phyloP scores from a whole-genome alignment of 768 basidiomycete genomes.

The Amanita subjunquillea region DNA sequence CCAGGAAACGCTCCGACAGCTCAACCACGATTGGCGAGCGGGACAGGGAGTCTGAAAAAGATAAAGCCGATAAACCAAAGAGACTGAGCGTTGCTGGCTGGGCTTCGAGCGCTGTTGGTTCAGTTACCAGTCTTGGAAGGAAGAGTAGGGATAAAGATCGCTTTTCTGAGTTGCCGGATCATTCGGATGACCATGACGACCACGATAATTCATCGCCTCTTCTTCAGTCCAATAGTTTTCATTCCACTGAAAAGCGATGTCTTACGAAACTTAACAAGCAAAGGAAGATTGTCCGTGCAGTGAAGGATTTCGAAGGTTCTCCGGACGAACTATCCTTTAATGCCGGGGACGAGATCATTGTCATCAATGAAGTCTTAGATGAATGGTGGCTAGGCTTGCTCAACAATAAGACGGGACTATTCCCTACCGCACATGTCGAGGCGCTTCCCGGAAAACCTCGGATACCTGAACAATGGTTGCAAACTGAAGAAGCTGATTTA shows the following conservation, averaged over 20 bases:
- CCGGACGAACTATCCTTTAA: conserved; percentile 73
- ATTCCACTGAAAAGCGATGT: conserved; percentile 20
- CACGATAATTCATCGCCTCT: conserved; percentile 14
- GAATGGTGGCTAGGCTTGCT: conserved; percentile 89
- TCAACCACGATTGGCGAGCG: conserved; percentile 25
- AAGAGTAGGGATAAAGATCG: conserved; percentile 25
- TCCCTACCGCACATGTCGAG: conserved; percentile 74
- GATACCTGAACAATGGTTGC: conserved; percentile 5
- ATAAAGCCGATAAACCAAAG: conserved; percentile 17
- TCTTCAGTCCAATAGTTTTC: no score
- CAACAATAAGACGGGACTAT: conserved; percentile 63
- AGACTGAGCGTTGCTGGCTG: conserved; percentile 49
- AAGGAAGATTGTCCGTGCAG: conserved; percentile 51
- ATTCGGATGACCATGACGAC: conserved; percentile 21
- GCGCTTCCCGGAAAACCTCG: conserved; percentile 24
- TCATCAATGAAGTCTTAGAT: conserved; percentile 73
- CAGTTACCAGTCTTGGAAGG: conserved; percentile 46
- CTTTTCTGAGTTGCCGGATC: conserved; percentile 48
- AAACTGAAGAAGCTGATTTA: background rate
- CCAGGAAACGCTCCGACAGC: conserved; percentile 58
- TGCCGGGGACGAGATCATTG: conserved; percentile 64
- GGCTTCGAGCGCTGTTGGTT: conserved; percentile 57
- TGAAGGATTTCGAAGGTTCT: conserved; percentile 67
- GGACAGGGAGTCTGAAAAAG: conserved; percentile 26
- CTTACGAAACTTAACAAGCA: conserved; percentile 39